phyloP scores from a whole-genome alignment of 2,329 filamentous ascomycete genomes.

The Albophoma yamanashiensis region DNA sequence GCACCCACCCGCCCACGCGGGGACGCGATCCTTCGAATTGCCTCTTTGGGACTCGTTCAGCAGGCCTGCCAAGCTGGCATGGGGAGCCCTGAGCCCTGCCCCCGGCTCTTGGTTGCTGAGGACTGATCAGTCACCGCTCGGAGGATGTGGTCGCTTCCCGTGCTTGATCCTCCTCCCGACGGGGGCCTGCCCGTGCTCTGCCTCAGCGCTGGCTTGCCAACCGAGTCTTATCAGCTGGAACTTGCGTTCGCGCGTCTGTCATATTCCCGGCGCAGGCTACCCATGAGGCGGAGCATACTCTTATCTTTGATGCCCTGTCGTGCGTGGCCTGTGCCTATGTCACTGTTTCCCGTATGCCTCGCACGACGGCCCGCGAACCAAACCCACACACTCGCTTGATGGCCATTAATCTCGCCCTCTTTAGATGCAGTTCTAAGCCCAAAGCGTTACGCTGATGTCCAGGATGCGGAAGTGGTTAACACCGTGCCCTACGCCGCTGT shows the following conservation, averaged over 20 bases:
- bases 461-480: not conserved
- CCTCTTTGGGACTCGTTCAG: not conserved
- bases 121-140: not conserved
- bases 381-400: not conserved
- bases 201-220: not conserved
- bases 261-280: not conserved
- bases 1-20: not conserved
- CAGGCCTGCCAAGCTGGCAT: not conserved
- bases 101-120: not conserved
- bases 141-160: not conserved
- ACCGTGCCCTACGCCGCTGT: not conserved
- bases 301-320: not conserved
- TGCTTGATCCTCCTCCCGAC: not conserved
- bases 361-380: not conserved
- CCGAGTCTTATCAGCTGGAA: not conserved
- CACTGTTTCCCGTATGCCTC: not conserved
- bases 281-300: no score
- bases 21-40: not conserved
- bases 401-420: not conserved
- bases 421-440: not conserved
- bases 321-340: not conserved
- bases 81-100: not conserved
- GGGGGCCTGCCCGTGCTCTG: not conserved
- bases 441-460: no score
- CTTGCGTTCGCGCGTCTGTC: not conserved